Evolutionary conservation across 306 rosid species (phyloP).

Genomic region (Sphenostylis stenocarpa): DNA sequence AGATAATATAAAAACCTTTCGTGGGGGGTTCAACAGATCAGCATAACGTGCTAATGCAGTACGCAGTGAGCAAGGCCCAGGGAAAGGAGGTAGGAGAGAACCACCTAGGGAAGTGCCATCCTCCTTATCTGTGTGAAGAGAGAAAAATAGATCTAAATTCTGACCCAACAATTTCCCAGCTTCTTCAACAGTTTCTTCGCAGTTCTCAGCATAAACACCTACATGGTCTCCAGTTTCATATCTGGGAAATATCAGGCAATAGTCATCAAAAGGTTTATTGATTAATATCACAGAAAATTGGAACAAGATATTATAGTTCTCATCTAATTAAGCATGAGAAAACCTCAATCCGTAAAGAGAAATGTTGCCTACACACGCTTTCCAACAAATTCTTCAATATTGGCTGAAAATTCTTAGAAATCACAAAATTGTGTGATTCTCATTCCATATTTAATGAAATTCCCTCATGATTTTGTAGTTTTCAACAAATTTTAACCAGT

Average conservation of each 20-base stretch:
- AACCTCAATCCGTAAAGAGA: not conserved
- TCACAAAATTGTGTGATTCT: not conserved
- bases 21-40: constrained; percentile 86
- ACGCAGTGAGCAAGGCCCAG: constrained; percentile 80
- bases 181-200: constrained; percentile 77
- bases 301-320: not conserved
- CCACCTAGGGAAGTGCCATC: constrained; percentile 85
- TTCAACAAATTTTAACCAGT: not conserved
- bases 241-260: constrained; percentile 47
- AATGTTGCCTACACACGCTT: not conserved
- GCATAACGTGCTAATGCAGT: constrained; percentile 76
- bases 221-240: constrained; percentile 98
- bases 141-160: constrained; percentile 66
- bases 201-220: constrained; percentile 88
- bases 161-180: constrained; percentile 77
- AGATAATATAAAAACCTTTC: constrained; percentile 60
- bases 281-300: constrained; percentile 19
- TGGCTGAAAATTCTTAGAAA: not conserved
- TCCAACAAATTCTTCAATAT: not conserved
- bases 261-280: constrained; percentile 18
- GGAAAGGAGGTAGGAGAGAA: constrained; percentile 86
- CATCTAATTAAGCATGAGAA: not conserved
- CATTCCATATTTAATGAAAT: not conserved
- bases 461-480: not conserved
- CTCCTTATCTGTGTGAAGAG: constrained; percentile 73